Conservation (phyloP, 352 stramenopile genomes). For the Albugo candida region DNA sequence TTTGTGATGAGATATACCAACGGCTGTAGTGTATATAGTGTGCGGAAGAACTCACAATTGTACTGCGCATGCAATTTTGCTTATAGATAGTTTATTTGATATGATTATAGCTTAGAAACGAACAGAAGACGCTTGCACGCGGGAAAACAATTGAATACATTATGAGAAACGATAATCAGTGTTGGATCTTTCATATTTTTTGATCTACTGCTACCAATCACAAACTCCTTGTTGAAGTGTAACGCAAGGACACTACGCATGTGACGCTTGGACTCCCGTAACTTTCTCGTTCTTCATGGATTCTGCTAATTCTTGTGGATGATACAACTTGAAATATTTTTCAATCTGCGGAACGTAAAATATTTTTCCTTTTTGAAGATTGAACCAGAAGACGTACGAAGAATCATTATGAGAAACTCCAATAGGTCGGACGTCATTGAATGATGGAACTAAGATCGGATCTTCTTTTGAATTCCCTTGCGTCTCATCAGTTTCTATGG, state of each 20-base stretch:
- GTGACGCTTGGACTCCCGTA: constrained; percentile 66
- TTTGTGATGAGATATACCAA: too few species aligned
- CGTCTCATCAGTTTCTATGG: constrained; percentile 65
- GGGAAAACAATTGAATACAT: not conserved
- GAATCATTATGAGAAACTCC: constrained; percentile 79
- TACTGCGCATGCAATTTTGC: too few species aligned
- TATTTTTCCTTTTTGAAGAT: constrained; percentile 69
- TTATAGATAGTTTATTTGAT: not conserved
- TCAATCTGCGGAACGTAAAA: constrained; percentile 72
- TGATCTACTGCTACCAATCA: too few species aligned
- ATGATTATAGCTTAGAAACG: not conserved
- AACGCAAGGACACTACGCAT: constrained; percentile 6
- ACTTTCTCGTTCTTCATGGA: constrained; percentile 69
- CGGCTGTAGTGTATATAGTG: too few species aligned
- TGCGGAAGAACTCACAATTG: too few species aligned
- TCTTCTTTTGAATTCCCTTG: constrained; percentile 81
- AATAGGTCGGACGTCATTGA: constrained; percentile 45
- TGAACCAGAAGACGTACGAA: constrained; percentile 80
- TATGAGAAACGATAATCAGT: not conserved
- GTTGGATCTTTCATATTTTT: not conserved
- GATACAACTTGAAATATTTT: constrained; percentile 84
- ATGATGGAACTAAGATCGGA: constrained; percentile 71
- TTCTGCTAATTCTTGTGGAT: constrained; percentile 64
- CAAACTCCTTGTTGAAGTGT: too few species aligned
- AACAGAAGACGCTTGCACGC: not conserved